These are phyloP conservation scores for Xylogone sp. DNA, from an alignment of 2,329 filamentous ascomycete species.

Conservation along the genomic window DNA sequence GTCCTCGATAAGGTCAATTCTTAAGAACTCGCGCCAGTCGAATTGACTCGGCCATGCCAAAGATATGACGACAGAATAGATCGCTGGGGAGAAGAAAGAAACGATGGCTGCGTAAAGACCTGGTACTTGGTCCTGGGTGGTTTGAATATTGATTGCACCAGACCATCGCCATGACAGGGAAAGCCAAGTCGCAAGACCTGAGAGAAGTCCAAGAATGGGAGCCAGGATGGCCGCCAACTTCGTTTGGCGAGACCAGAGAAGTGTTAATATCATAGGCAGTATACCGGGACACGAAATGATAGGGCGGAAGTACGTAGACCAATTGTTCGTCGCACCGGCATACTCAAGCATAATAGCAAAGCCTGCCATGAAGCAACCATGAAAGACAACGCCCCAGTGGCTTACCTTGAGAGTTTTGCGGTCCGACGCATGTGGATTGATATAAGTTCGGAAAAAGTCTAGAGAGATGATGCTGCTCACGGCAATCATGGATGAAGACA, in stretches of 20 bases:
- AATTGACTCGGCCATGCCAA: slow-evolving; percentile 42
- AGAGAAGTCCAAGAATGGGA: slow-evolving; percentile 45
- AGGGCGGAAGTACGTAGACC: slow-evolving; percentile 17
- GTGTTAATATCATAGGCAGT: slow-evolving; percentile 25
- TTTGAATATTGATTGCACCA: slow-evolving; percentile 42
- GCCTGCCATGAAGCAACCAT: slow-evolving; percentile 43
- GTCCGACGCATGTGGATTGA: slow-evolving; percentile 42
- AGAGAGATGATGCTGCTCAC: slow-evolving; percentile 47
- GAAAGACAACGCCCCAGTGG: slow-evolving; percentile 43
- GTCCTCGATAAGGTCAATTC: slow-evolving; percentile 42
- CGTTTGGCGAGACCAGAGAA: slow-evolving; percentile 39
- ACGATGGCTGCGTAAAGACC: slow-evolving; percentile 51
- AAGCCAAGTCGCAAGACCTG: slow-evolving; percentile 50
- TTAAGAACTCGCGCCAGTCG: slow-evolving; percentile 37
- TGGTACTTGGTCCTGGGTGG: slow-evolving; percentile 45
- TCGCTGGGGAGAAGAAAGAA: slow-evolving; percentile 36
- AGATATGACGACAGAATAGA: slow-evolving; percentile 45
- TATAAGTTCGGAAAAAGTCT: slow-evolving; percentile 47
- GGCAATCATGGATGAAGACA: slow-evolving; percentile 47
- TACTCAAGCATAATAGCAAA: slow-evolving; percentile 44
- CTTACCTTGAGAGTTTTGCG: slow-evolving; percentile 38
- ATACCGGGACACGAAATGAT: slow-evolving; percentile 20
- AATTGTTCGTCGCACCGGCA: slow-evolving; percentile 45
- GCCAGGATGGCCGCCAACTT: slow-evolving; percentile 44
- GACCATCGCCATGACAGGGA: slow-evolving; percentile 41